Conservation (phyloP, 768 basidiomycete species). For the Mycena indigotica region DNA sequence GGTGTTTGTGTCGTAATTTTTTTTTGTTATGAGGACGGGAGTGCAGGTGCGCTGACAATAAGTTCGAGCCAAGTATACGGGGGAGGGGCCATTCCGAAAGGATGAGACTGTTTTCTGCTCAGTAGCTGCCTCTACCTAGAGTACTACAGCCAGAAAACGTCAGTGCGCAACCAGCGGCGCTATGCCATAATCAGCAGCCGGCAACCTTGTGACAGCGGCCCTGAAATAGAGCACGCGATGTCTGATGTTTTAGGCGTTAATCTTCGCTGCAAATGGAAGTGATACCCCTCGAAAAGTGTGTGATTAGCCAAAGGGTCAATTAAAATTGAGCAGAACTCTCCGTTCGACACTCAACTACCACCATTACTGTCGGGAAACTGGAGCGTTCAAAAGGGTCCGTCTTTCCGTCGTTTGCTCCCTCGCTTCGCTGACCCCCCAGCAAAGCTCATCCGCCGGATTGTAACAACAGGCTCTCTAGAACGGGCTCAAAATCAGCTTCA, state of each 20-base stretch:
- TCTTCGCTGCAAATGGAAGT: neutral
- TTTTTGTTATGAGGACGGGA: neutral
- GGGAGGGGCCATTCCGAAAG: too few relatives aligned
- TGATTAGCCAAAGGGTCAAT: neutral
- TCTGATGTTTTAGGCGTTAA: neutral
- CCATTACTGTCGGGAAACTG: conserved; percentile 39
- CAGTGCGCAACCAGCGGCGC: neutral
- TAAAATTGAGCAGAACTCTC: neutral
- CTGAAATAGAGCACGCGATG: conserved; percentile 1
- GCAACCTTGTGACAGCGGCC: conserved; percentile 10
- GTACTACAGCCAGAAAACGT: neutral
- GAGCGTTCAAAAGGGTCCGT: conserved; percentile 51
- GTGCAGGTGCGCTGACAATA: too few relatives aligned
- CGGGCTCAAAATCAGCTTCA: conserved; percentile 75
- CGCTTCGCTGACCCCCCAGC: conserved; percentile 20
- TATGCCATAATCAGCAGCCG: conserved; percentile 3
- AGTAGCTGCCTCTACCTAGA: neutral
- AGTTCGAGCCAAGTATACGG: too few relatives aligned
- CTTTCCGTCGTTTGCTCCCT: conserved; percentile 24
- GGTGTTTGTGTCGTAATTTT: neutral
- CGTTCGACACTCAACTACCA: conserved; percentile 18
- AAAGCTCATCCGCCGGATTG: conserved; percentile 64
- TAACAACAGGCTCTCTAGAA: conserved; percentile 81
- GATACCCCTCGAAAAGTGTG: neutral
- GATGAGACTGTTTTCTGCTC: too few relatives aligned